Percentiles rank a stretch among this genome's conserved stretches.
These are phyloP conservation scores for Chamaecrista fasciculata DNA, from an alignment of 306 rosid genomes.

Conservation along the genomic window DNA sequence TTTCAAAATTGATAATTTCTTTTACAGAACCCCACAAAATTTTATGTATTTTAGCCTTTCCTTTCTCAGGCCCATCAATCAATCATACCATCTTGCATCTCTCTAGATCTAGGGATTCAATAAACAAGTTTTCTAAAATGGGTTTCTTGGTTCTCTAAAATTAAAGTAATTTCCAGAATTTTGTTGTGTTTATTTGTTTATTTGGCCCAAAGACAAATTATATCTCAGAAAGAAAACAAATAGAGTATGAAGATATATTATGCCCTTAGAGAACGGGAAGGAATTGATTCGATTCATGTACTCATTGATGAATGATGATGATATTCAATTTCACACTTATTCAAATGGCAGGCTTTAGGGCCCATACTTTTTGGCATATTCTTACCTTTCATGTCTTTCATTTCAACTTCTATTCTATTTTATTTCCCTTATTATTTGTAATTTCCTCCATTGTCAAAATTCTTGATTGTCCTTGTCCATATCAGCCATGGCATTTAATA, in stretches of 20 bases:
- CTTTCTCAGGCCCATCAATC: constrained; percentile 12
- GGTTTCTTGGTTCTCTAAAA: neutral
- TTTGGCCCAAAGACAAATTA: too few species aligned
- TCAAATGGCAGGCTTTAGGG: neutral
- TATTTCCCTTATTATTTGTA: neutral
- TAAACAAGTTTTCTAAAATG: neutral
- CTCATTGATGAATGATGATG: too few species aligned
- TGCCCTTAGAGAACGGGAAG: constrained; percentile 12
- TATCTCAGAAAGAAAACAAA: too few species aligned
- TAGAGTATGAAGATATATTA: too few species aligned
- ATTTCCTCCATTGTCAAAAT: neutral
- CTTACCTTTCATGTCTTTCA: neutral
- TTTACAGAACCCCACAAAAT: too few species aligned
- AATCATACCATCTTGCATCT: too few species aligned
- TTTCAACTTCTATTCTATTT: too few species aligned
- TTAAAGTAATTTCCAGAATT: neutral
- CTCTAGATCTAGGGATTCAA: too few species aligned
- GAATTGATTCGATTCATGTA: neutral
- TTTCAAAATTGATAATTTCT: too few species aligned
- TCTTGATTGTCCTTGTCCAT: neutral
- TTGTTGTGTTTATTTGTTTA: too few species aligned
- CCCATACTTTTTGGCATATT: neutral
- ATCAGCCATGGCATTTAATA: neutral
- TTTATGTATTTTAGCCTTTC: too few species aligned
- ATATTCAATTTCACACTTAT: neutral